Evolutionary conservation across 140 eudicot genomes (phyloP).

Genomic region (Flaveria floridana): DNA sequence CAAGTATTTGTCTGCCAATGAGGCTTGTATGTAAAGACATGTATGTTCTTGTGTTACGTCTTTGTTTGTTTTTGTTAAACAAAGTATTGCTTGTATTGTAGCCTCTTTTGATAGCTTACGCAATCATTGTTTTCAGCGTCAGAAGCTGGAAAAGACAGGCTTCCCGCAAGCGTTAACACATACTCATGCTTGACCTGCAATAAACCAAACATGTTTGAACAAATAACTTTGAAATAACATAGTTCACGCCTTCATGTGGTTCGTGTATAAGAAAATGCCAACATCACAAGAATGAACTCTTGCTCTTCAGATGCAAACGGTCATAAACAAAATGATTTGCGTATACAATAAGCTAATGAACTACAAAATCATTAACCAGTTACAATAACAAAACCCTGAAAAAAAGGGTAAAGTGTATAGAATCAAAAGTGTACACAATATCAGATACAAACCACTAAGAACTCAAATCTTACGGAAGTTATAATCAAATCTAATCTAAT

Average conservation of each 20-base stretch:
- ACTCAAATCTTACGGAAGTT: background rate
- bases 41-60: no score
- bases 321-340: background rate
- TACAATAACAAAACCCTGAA: background rate
- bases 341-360: background rate
- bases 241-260: background rate
- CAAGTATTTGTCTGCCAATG: background rate
- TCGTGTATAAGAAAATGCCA: no score
- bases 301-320: background rate
- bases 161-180: background rate
- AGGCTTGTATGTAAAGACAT: no score
- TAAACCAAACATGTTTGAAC: slow-evolving; percentile 1
- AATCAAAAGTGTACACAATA: background rate
- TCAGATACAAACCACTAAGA: slow-evolving; percentile 16
- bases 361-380: background rate
- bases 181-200: background rate
- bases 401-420: background rate
- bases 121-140: no score
- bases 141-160: background rate
- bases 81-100: background rate
- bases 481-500: background rate
- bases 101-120: no score
- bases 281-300: no score
- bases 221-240: background rate
- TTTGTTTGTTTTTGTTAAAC: no score